Base-by-base conservation (phyloP, 768 basidiomycete genomes). In the Artomyces pyxidatus region DNA sequence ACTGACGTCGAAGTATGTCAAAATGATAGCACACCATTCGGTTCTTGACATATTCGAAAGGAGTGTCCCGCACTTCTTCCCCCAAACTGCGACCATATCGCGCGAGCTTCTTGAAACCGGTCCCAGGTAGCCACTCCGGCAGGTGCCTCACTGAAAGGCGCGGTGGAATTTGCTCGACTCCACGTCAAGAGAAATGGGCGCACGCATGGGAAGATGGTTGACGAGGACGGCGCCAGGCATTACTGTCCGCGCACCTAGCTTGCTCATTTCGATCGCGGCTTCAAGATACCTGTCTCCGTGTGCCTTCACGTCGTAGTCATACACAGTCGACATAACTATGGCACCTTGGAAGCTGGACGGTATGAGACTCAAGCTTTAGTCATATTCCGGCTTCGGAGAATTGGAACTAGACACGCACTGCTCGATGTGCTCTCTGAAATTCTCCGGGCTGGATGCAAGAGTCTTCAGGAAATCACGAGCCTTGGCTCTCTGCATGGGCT, bases 131-230 rank as follows among this genome's bases (percentile, higher is more conserved):
- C 52, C 52, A 53, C 14, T 48, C 40, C 28, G 44, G 52, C 6
- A 52, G 35, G n/a, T 52, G 27, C 12, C 47, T 30, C 29, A 52
- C 51, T 53, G 5, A 14, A 23, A n/a, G n/a, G n/a, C n/a, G n/a
- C n/a, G n/a, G n/a, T n/a, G n/a, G n/a, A n/a, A n/a, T n/a, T 11
- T 39, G 10, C n/a, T 5, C 6, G 2, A 14, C 50, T n/a, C 38
- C 25, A 1, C 3, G 35, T 26, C 6, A n/a, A 6, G 10, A 35
- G 2, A 12, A 14, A 9, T 11, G 14, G 6, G 0, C 49, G 21
- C n/a, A 54, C 53, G 30, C 6, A 51, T 42, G 37, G 53, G 50
- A 21, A 54, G 37, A 17, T 41, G 10, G 21, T 51, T 51, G 11
- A 42, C 30, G 1, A 47, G 6, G 0, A 17, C 30, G 1, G 45